Evolutionary conservation across 169 alveolate species (phyloP).

Genomic region (Cryptosporidium viatorum): DNA sequence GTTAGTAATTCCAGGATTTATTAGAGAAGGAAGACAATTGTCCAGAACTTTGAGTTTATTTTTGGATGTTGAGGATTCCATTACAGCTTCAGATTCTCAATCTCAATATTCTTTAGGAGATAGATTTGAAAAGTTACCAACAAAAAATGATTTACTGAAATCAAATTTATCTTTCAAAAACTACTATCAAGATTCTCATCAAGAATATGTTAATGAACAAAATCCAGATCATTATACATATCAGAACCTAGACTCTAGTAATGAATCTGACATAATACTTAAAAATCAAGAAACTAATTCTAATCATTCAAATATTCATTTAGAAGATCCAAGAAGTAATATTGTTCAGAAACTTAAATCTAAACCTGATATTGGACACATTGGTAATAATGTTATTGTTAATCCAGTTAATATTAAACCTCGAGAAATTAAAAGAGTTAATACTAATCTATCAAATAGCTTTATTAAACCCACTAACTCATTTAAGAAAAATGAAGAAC

Average conservation of each 20-base stretch:
- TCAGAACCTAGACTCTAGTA: not conserved
- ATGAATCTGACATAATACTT: not conserved
- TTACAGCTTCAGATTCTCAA: slow-evolving; percentile 3
- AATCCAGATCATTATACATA: not conserved
- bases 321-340: not conserved
- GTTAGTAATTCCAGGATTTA: slow-evolving; percentile 54
- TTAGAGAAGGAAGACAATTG: slow-evolving; percentile 46
- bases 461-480: not conserved
- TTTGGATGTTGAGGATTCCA: not conserved
- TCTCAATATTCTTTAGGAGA: not conserved
- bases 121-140: not conserved
- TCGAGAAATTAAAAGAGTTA: not conserved
- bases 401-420: slow-evolving; percentile 15
- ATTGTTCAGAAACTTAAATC: not conserved
- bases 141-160: not conserved
- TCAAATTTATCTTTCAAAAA: not conserved
- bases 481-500: not conserved
- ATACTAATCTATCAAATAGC: not conserved
- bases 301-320: not conserved
- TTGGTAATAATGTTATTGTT: not conserved
- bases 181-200: not conserved
- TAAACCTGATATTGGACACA: not conserved
- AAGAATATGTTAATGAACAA: not conserved
- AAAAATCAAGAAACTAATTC: not conserved
- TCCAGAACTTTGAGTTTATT: slow-evolving; percentile 52